Base-by-base conservation (phyloP, 805 yeast genomes). In the Saturnispora sanitii region DNA sequence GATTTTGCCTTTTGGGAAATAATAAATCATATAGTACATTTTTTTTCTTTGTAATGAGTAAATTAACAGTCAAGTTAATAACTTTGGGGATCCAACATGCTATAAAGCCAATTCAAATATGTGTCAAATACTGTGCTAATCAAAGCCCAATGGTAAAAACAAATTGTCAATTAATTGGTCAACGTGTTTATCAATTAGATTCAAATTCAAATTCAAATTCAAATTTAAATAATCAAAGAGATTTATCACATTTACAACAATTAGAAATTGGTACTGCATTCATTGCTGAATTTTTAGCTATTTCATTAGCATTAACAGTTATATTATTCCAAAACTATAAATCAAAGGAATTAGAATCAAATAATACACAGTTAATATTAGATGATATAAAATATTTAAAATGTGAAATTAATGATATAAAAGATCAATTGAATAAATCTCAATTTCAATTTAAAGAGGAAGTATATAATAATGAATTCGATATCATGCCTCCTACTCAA, bases 191-290 rank as follows among this genome's bases (percentile, higher is more conserved):
- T 26, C 20, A 27, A 17, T 29, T 29, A 18, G 38, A 32, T 35
- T 30, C 15, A 18, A 12, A 23, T n/a, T 21, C 23, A 25, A 22
- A 15, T n/a, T 33, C 4, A 21, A 20, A 7, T 5, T 12, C 3
- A 8, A 6, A 16, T 13, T 9, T 7, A 70, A 94, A 36, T 94
- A 94, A 0, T 68, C 85, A 55, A 84, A 83, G 55, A 94, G 84
- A 49, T 74, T 77, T 11, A 79, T 76, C 52, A 95, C 95, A n/a
- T n/a, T n/a, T n/a, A n/a, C n/a, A n/a, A n/a, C n/a, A n/a, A 28
- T 72, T 86, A 33, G 92, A 85, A 44, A 75, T 70, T 44, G 95
- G 94, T 1, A 92, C 94, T 33, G 80, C 71, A 42, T 75, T 84
- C 54, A 61, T 85, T 11, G 79, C 90, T 34, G 95, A 85, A 56